phyloP scores from a whole-genome alignment of 2,329 filamentous ascomycete species.

The Xylariaceae sp. region DNA sequence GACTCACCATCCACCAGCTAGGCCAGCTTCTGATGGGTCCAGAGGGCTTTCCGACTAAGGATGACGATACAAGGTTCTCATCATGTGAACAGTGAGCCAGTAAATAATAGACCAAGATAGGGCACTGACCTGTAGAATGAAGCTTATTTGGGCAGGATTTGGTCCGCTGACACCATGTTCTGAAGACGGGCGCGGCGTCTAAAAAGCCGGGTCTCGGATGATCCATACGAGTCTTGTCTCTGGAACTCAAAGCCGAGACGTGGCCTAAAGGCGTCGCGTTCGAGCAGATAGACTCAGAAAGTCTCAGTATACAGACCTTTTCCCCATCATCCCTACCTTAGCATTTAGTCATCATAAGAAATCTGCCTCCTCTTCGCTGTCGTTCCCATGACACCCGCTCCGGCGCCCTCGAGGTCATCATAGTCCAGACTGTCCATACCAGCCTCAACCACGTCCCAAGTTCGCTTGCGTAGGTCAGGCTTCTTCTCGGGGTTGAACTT shows the following conservation, averaged over 20 bases:
- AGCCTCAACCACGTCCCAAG: slow-evolving; percentile 62
- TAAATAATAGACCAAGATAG: slow-evolving; percentile 1
- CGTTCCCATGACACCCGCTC: slow-evolving; percentile 21
- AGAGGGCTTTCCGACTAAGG: slow-evolving; percentile 76
- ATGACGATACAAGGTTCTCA: slow-evolving; percentile 92
- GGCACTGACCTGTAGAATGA: slow-evolving; percentile 23
- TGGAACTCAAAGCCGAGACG: no score
- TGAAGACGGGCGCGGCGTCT: no score
- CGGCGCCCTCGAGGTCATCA: slow-evolving; percentile 39
- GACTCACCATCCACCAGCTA: slow-evolving; percentile 27
- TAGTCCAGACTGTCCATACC: slow-evolving; percentile 60
- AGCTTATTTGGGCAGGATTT: neutral
- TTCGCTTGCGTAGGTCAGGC: slow-evolving; percentile 61
- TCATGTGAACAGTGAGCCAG: slow-evolving; percentile 51
- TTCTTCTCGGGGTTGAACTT: slow-evolving; percentile 45
- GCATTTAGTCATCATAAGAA: slow-evolving; percentile 46
- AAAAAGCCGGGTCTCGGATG: no score
- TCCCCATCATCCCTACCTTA: no score
- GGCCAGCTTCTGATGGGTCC: slow-evolving; percentile 28
- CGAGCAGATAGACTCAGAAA: no score
- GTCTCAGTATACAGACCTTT: no score
- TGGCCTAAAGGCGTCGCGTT: no score
- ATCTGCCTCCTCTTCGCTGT: slow-evolving; percentile 42
- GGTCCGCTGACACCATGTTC: neutral
- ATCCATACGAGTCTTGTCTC: no score